Base-by-base conservation (phyloP, 1,284 basidiomycete species). In the Ustilago trichophora region DNA sequence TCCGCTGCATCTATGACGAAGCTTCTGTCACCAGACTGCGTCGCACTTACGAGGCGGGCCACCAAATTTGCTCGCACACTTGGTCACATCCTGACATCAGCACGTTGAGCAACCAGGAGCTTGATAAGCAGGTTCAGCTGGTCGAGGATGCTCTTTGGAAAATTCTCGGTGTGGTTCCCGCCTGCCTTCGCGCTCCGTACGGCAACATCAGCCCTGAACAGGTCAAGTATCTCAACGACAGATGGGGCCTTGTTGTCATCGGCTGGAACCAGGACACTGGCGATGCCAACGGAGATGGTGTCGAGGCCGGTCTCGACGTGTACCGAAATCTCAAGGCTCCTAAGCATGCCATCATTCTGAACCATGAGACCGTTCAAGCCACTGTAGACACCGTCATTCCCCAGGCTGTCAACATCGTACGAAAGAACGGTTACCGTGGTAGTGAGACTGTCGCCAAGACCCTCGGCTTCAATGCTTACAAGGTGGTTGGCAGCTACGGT, bases 141-240 rank as follows among this genome's bases (percentile, higher is more conserved):
- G 58, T 77, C 11, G 75, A 77, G 18, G 72, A 72, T 26, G 75
- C 75, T 4, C 60, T 77, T 7, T 73, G 55, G 51, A 75, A 72
- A 60, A 75, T 73, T 15, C 36, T 75, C 21, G 75, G 75, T 25
- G 67, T 55, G 25, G 73, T 77, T 0, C 75, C 75, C 11, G 51
- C 71, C 3, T 73, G 67, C 47, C 33, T 77, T 25, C 72, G 75
- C 12, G 72, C 69, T 13, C 75, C 75, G 3, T 77, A 73, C 36
- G 75, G 75, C 25, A 41, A 42, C 18, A 62, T 72, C 29, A 49
- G 56, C 24, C 26, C 45, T 18, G 67, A 58, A 19, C 67, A 71
- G 36, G 53, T 73, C 6, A 32, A 41, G 21, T 68, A 72, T 64
- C 63, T 77, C 21, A 73, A 75, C 49, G 46, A 74, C 43, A 36